Conservation (phyloP, 2,329 filamentous ascomycete species). For the Coniochaeta prunicola region DNA sequence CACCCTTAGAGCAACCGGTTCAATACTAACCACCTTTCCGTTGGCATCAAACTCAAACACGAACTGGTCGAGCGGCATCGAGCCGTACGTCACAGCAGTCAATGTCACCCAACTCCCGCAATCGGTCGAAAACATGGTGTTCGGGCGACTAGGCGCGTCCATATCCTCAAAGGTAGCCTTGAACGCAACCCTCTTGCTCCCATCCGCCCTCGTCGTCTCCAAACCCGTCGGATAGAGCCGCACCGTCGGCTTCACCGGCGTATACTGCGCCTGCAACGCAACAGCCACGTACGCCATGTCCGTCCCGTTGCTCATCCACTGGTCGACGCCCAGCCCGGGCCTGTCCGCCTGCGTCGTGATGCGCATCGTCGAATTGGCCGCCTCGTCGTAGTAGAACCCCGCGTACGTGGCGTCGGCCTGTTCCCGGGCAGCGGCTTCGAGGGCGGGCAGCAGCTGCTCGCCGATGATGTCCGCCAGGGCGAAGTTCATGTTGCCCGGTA, state of each 20-base stretch:
- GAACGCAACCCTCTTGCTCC: constrained; percentile 20
- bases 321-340: constrained; percentile 19
- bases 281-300: constrained; percentile 19
- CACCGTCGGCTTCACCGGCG: constrained; percentile 18
- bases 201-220: constrained; percentile 12
- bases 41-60: constrained; percentile 15
- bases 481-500: constrained; percentile 20
- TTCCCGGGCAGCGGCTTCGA: constrained; percentile 19
- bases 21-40: constrained; percentile 14
- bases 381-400: constrained; percentile 15
- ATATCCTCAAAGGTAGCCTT: constrained; percentile 25
- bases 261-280: constrained; percentile 16
- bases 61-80: constrained; percentile 18
- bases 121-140: constrained; percentile 26
- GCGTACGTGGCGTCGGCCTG: constrained; percentile 19
- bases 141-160: constrained; percentile 10
- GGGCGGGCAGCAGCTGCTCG: constrained; percentile 18
- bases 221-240: constrained; percentile 23
- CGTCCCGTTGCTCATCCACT: constrained; percentile 24
- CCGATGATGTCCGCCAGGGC: constrained; percentile 20
- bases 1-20: constrained; percentile 17
- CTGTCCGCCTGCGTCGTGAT: constrained; percentile 19
- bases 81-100: constrained; percentile 15
- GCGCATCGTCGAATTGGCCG: constrained; percentile 21
- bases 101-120: constrained; percentile 16